Base-by-base conservation (phyloP, 495 filamentous ascomycete species). In the Astrothelium subdiscretum region DNA sequence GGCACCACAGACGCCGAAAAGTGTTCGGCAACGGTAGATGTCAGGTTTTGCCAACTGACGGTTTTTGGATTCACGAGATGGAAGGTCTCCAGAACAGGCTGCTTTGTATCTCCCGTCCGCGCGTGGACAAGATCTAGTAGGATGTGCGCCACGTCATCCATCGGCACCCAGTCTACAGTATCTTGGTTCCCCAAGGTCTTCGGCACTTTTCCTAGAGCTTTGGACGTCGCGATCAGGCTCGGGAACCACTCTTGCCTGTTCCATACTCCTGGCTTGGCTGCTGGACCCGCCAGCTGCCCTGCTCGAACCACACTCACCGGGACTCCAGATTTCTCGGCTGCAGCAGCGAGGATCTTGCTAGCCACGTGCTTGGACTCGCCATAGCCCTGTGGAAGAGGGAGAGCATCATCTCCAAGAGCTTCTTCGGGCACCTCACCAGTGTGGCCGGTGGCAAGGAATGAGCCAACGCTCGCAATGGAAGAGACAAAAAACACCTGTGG, bases 311-410 rank as follows among this genome's bases (percentile, higher is more conserved):
- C 44, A 6, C 51, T 26, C 15, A 29, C 44, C 20, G 40, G 3
- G 6, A 65, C n/a, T 8, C 24, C 62, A 2, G 31, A 8, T 27
- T 15, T 24, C 22, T 15, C 6, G 8, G 58, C 31, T 15, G 62
- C 62, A 2, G 20, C 29, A 3, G n/a, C 32, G 8, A 67, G 63
- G n/a, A 67, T 57, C 13, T 18, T 35, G 12, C 43, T 57, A 22
- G 63, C 63, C 2, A 67, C 58, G 27, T 62, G 52, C 52, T 67
- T 67, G 1, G 59, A 62, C 54, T 62, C 59, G 11, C 62, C 63
- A 32, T 67, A 67, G 26, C 65, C 65, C 2, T 38, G 26, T 1
- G 57, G 15, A 32, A 40, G 29, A 22, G 64, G 60, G 18, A 62
- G 38, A 15, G 3, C 32, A 31, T 57, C 31, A 40, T 65, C 63